Conservation (phyloP, 1,284 basidiomycete species). For the Ceratobasidium sp. region DNA sequence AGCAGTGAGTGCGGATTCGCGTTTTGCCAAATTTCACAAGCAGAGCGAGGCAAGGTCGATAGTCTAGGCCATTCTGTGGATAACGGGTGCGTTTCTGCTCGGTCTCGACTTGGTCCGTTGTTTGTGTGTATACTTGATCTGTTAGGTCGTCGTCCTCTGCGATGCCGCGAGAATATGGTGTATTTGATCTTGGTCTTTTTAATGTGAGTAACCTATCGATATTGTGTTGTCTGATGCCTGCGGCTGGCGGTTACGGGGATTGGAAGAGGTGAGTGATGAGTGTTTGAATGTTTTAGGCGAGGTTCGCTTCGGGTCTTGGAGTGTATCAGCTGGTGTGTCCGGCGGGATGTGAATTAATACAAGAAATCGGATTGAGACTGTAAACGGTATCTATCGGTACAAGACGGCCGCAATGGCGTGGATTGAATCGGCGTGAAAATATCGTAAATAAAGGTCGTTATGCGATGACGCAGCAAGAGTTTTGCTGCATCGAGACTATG, state of each 20-base stretch:
- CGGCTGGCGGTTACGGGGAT: not conserved
- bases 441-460: conserved; percentile 51
- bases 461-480: conserved; percentile 72
- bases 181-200: conserved; percentile 39
- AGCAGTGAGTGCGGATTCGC: conserved; percentile 28
- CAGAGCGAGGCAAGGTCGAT: not conserved
- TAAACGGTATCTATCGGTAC: conserved; percentile 41
- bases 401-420: conserved; percentile 13
- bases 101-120: conserved; percentile 2
- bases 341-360: conserved; percentile 25
- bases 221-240: conserved; percentile 8
- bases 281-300: not conserved
- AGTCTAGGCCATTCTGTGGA: not conserved
- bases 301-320: not conserved
- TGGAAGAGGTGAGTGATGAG: conserved; percentile 14
- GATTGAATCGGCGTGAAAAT: conserved; percentile 10
- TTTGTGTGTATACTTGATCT: conserved; percentile 45
- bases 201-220: conserved; percentile 44
- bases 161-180: conserved; percentile 17
- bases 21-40: conserved; percentile 6
- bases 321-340: not conserved
- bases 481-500: conserved; percentile 66
- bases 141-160: conserved; percentile 34
- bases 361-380: conserved; percentile 39
- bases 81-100: conserved; percentile 39